Base-by-base conservation (phyloP, 1,284 basidiomycete genomes). In the Xerocomus amazonicus region DNA sequence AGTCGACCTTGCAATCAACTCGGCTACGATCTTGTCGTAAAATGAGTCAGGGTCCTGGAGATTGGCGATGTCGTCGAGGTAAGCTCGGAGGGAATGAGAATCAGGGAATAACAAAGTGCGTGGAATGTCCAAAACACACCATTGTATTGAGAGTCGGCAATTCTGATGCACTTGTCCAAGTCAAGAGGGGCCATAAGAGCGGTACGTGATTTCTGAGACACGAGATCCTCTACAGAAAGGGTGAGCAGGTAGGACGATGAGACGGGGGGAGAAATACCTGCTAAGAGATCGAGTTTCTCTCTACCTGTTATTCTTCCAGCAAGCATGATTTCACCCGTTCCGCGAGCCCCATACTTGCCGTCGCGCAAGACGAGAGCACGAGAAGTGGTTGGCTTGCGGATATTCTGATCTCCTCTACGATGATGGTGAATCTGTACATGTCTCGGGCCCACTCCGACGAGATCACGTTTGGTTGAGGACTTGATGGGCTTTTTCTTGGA, bases 281-380 rank as follows among this genome's bases (percentile, higher is more conserved):
- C 85, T 33, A 90, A 69, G 27, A 90, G 74, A 61, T 88, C 85
- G 27, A 90, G 72, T 59, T 90, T 90, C 67, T 90, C 87, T 59
- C 84, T 75, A 1, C 87, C 87, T 50, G 76, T 80, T 57, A 88
- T 77, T 60, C 75, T 84, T 31, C 69, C 74, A 47, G 73, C 70
- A 16, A 78, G 65, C 41, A 81, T 62, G 35, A 87, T 27, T 65
- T 88, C 85, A 26, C 85, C 87, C 3, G 81, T 80, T 38, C 87
- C 87, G 50, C 75, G 76, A 28, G 83, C 73, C 4, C 83, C 86
- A 66, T 84, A 68, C 59, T 87, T 89, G 35, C 84, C 84, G 60
- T 88, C 85, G 51, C 87, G 77, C 51, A 90, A 66, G 50, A 87
- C 65, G 48, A 90, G 73, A n/a, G 87, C 87, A 42, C 81, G 79